These are phyloP conservation scores for Wickerhamomyces sp. DNA, from an alignment of 1,139 yeast species.

Conservation along the genomic window DNA sequence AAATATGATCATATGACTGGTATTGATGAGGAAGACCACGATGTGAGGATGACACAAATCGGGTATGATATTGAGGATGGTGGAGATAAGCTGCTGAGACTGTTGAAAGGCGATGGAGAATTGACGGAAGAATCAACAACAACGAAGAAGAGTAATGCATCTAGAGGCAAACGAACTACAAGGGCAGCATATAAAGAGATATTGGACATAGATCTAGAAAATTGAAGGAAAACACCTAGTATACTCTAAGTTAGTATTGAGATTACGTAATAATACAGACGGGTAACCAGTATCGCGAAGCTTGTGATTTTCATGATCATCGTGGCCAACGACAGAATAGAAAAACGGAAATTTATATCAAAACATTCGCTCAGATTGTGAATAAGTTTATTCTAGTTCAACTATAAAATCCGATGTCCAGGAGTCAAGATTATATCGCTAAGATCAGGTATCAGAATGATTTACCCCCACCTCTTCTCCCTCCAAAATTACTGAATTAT, in stretches of 20 bases:
- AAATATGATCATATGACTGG: not conserved
- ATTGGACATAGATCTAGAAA: slow-evolving; percentile 14
- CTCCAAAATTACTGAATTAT: slow-evolving; percentile 75
- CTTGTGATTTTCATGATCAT: not conserved
- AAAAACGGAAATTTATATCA: not conserved
- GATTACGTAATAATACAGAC: not conserved
- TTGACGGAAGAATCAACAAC: not conserved
- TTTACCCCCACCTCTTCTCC: slow-evolving; percentile 90
- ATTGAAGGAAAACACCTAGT: not conserved
- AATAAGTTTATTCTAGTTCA: too few relatives aligned
- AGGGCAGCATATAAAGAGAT: slow-evolving; percentile 15
- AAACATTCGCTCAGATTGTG: not conserved
- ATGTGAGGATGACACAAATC: slow-evolving; percentile 13
- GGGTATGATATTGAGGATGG: slow-evolving; percentile 12
- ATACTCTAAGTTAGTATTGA: too few relatives aligned
- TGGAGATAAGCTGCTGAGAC: slow-evolving; percentile 5
- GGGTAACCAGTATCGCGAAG: not conserved
- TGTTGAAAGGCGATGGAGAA: slow-evolving; percentile 6
- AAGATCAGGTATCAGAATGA: slow-evolving; percentile 81
- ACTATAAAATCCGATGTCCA: slow-evolving; percentile 28
- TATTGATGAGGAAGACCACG: not conserved
- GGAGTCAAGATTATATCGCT: slow-evolving; percentile 84
- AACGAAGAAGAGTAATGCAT: not conserved
- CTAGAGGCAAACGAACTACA: slow-evolving; percentile 9
- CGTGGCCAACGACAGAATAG: not conserved